These are phyloP conservation scores for Kluyveromyces sp. DNA, from an alignment of 1,139 yeast genomes.

Conservation along the genomic window DNA sequence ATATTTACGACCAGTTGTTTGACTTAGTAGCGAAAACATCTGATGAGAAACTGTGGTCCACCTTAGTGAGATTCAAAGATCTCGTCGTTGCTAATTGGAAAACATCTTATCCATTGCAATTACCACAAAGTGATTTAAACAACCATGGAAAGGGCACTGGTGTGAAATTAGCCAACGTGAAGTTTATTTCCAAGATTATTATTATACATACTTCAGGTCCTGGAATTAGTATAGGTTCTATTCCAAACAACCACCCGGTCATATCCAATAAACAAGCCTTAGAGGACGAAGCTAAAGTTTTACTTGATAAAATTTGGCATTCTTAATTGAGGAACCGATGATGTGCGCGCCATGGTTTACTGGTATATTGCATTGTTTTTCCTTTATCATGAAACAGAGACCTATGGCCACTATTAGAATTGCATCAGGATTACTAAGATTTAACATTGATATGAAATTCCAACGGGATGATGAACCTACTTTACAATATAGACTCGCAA, in stretches of 20 bases:
- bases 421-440: conserved; percentile 35
- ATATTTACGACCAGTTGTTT: conserved; percentile 30
- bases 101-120: conserved; percentile 32
- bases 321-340: conserved; percentile 47
- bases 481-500: conserved; percentile 35
- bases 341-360: conserved; percentile 49
- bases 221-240: conserved; percentile 47
- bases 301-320: conserved; percentile 59
- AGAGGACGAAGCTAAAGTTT: conserved; percentile 65
- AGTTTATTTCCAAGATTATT: conserved; percentile 64
- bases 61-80: conserved; percentile 26
- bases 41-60: conserved; percentile 28
- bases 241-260: conserved; percentile 61
- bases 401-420: conserved; percentile 44
- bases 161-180: conserved; percentile 58
- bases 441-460: conserved; percentile 33
- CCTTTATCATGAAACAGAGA: conserved; percentile 48
- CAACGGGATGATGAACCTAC: conserved; percentile 32
- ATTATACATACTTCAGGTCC: conserved; percentile 51
- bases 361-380: conserved; percentile 46
- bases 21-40: conserved; percentile 36
- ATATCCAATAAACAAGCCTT: conserved; percentile 43
- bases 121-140: conserved; percentile 34
- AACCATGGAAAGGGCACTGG: conserved; percentile 45
- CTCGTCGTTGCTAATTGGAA: conserved; percentile 30